Base-by-base conservation (phyloP, 78 protist species). In the Speleostelium caveatum region DNA sequence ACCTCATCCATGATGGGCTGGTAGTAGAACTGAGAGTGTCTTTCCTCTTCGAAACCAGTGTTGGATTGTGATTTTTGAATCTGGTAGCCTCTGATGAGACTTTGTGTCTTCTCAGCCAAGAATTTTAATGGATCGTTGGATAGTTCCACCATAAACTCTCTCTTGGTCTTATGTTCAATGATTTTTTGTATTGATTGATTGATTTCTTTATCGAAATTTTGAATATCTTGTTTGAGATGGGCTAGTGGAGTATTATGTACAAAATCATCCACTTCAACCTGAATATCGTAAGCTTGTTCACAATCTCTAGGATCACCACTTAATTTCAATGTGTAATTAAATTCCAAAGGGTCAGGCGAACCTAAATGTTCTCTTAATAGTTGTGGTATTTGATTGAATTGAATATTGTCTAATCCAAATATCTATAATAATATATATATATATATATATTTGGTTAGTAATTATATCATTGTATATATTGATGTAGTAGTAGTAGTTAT, bases 311-410 rank as follows among this genome's bases (percentile, higher is more conserved):
- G 67, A 83, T 83, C 91, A 0, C 91, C 91, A 26, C 75, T 49
- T 28, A 83, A 60, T 36, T 60, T 60, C 3, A 83, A 28, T 30
- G 75, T 73, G 36, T 83, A 83, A 22, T 56, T 72, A 60, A 83
- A 83, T 71, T 83, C 91, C 28, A 83, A 83, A 69, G 91, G 91
- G 32, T 83, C 91, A 2, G 91, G 67, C 59, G 91, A 68, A 69
- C 72, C 63, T 28, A 83, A 60, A 59, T 83, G 91, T 33, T 83
- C 91, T 83, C 91, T 83, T 41, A 83, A 39, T 32, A 83, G 22
- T 69, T 83, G 91, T 42, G 91, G 91, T 41, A 83, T 83, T 69
- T 83, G 91, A 83, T 69, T 83, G 58, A 83, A 83, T 69, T 83
- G 91, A 45, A 83, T 33, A 21, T 33, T 72, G 38, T 83, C 91